A percentile compares a stretch with the other conserved stretches of the same genome.
Evolutionary conservation across 345 rosid species (phyloP).

Genomic region (Odontarrhena argentea): DNA sequence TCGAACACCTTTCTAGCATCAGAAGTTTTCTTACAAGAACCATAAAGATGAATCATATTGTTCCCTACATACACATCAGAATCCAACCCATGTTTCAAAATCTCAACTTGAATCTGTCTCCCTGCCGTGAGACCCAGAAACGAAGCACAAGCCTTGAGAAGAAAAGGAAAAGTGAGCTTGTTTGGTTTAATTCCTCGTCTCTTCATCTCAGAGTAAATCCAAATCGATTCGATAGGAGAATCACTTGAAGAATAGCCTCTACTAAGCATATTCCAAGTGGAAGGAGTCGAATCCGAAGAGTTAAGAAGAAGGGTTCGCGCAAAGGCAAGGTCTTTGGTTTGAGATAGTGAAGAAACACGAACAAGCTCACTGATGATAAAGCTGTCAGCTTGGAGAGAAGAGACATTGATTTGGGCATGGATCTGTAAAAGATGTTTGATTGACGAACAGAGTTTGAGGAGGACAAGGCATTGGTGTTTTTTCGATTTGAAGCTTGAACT

Average conservation of each 20-base stretch:
- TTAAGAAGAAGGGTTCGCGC: constrained; percentile 52
- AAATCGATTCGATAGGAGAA: constrained; percentile 55
- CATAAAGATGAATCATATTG: constrained; percentile 65
- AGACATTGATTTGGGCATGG: constrained; percentile 61
- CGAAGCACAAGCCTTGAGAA: constrained; percentile 64
- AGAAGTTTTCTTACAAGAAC: constrained; percentile 59
- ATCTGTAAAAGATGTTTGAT: constrained; percentile 57
- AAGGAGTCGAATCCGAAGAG: constrained; percentile 47
- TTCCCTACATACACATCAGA: constrained; percentile 67
- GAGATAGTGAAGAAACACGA: constrained; percentile 54
- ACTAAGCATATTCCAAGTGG: constrained; percentile 67
- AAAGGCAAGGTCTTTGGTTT: constrained; percentile 45
- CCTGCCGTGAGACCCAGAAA: constrained; percentile 56
- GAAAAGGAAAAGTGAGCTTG: constrained; percentile 74
- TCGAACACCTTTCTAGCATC: constrained; percentile 71
- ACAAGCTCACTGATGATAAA: constrained; percentile 56
- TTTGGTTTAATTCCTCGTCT: constrained; percentile 56
- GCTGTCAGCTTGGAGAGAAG: constrained; percentile 53
- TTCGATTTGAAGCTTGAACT: constrained; percentile 44
- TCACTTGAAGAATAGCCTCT: constrained; percentile 62
- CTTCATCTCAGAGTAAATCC: constrained; percentile 62
- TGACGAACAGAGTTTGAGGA: constrained; percentile 60
- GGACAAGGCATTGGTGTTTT: constrained; percentile 51
- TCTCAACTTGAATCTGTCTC: constrained; percentile 66
- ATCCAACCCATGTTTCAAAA: constrained; percentile 63